A percentile compares a stretch with the other conserved stretches of the same genome.
phyloP scores from a whole-genome alignment of 2,329 filamentous ascomycete species.

The Chaetomium globosum region DNA sequence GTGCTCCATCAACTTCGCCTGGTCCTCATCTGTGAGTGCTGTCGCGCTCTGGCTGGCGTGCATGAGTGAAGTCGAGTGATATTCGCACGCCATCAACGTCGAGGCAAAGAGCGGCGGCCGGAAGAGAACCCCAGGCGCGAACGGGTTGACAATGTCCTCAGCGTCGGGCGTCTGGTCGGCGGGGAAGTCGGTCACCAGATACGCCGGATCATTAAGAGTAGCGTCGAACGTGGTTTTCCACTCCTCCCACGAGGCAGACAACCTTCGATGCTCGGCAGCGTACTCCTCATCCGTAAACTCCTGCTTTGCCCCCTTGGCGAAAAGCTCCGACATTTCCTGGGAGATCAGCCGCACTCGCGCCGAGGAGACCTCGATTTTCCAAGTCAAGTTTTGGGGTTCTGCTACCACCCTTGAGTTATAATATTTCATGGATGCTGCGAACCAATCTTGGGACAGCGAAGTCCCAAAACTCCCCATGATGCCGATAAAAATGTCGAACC shows the following conservation, averaged over 20 bases:
- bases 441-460: conserved; percentile 77
- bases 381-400: conserved; percentile 64
- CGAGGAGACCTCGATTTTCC: conserved; percentile 68
- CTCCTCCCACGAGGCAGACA: conserved; percentile 50
- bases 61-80: conserved; percentile 78
- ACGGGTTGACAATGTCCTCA: conserved; percentile 74
- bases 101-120: conserved; percentile 70
- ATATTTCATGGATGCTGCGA: conserved; percentile 64
- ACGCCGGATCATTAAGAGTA: conserved; percentile 61
- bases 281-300: conserved; percentile 69
- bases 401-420: conserved; percentile 61
- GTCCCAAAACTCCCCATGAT: conserved; percentile 79
- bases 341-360: conserved; percentile 72
- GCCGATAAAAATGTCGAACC: conserved; percentile 83
- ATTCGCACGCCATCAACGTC: conserved; percentile 75
- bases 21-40: conserved; percentile 54
- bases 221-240: conserved; percentile 63
- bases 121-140: conserved; percentile 69
- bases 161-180: conserved; percentile 55
- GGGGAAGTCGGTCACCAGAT: conserved; percentile 66
- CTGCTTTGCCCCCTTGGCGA: conserved; percentile 67
- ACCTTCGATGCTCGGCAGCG: conserved; percentile 58
- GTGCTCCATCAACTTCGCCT: conserved; percentile 59
- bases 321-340: conserved; percentile 77
- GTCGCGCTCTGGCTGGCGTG: conserved; percentile 72